A percentile compares a stretch with the other conserved stretches of the same genome.
Evolutionary conservation across 331 rosid genomes (phyloP).

Genomic region (Acacia pycnantha): DNA sequence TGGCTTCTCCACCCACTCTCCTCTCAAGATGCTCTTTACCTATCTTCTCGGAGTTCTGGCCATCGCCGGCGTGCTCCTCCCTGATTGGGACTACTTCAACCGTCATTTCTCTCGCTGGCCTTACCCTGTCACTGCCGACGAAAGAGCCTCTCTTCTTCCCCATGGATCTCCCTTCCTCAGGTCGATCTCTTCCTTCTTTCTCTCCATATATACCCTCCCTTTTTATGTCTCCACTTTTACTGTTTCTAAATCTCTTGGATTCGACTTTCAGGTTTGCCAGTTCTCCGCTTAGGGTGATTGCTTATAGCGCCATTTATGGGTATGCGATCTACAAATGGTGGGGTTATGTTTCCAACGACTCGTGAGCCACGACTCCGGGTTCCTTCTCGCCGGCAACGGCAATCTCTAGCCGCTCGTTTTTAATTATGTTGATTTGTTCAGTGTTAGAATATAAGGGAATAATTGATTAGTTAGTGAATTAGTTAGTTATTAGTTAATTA

Average conservation of each 20-base stretch:
- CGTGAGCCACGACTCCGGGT: background rate
- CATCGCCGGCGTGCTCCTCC: background rate
- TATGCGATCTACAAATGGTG: background rate
- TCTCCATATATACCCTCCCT: background rate
- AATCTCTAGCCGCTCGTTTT: background rate
- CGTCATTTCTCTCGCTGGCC: background rate
- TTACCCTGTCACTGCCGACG: background rate
- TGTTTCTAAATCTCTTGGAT: background rate
- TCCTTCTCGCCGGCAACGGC: background rate
- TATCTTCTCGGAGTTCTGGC: background rate
- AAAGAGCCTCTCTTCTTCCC: background rate
- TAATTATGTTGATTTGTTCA: background rate
- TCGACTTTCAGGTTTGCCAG: background rate
- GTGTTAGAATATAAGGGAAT: no score
- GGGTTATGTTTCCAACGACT: background rate
- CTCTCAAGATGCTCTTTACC: background rate
- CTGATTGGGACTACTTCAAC: background rate
- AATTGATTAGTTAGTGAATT: no score
- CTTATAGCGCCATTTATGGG: background rate
- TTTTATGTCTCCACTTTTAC: background rate
- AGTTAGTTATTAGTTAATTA: no score
- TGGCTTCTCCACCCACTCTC: background rate
- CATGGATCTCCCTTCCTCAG: background rate
- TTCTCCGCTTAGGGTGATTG: background rate
- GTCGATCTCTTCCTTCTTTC: background rate